Evolutionary conservation across 2,329 filamentous ascomycete species (phyloP).

Genomic region (Ceratocystiopsis minuta): DNA sequence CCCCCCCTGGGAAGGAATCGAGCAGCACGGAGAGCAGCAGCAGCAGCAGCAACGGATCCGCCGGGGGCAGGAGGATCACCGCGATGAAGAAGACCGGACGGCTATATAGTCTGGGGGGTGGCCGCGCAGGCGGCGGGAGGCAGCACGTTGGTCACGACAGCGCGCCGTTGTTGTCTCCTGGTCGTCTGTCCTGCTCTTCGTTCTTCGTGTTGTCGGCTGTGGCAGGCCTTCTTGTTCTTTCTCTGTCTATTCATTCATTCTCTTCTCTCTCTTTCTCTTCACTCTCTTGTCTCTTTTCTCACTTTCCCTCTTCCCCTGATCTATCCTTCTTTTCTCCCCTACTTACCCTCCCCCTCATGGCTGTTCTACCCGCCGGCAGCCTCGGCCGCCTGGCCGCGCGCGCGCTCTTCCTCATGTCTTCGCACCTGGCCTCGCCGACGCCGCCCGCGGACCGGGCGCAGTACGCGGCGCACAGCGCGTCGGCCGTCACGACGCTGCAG

Average conservation of each 20-base stretch:
- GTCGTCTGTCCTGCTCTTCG: no score
- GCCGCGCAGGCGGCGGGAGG: no score
- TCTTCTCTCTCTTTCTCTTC: background rate
- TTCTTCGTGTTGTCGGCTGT: no score
- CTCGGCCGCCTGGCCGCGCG: slow-evolving; percentile 1
- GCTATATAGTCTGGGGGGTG: no score
- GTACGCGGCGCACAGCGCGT: slow-evolving; percentile 18
- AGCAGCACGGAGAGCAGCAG: no score
- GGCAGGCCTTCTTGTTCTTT: no score
- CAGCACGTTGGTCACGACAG: no score
- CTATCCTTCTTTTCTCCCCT: background rate
- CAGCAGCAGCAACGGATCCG: no score
- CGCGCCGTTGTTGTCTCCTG: no score
- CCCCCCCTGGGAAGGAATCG: no score
- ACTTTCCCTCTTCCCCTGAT: background rate
- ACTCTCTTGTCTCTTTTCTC: background rate
- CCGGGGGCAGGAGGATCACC: no score
- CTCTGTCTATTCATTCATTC: background rate
- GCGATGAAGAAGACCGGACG: no score
- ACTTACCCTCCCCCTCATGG: background rate
- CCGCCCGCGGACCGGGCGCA: background rate
- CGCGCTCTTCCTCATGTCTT: slow-evolving; percentile 3
- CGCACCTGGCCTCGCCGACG: background rate
- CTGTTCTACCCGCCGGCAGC: slow-evolving; percentile 1
- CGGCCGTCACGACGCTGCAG: slow-evolving; percentile 29